phyloP scores from a whole-genome alignment of 1,139 yeast species.

The Hyphopichia burtonii region DNA sequence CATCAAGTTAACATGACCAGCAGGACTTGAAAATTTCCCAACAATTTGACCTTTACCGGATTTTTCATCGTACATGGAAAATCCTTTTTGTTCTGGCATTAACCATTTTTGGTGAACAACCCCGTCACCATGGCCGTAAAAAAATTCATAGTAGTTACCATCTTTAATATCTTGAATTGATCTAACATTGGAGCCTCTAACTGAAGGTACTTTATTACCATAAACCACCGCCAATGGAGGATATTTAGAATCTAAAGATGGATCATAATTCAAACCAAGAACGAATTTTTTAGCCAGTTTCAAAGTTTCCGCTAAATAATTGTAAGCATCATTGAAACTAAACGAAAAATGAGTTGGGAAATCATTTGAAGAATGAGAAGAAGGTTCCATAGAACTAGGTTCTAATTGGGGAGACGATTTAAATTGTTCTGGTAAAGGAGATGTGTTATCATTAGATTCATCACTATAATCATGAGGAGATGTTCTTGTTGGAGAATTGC shows the following conservation, averaged over 20 bases:
- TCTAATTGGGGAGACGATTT: background rate
- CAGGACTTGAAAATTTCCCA: conserved; percentile 61
- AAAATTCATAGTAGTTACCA: conserved; percentile 74
- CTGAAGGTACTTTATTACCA: conserved; percentile 81
- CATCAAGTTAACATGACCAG: conserved; percentile 80
- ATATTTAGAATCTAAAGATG: conserved; percentile 45
- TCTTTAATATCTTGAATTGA: conserved; percentile 60
- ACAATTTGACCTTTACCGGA: conserved; percentile 51
- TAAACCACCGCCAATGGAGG: conserved; percentile 85
- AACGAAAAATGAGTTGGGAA: conserved; percentile 11
- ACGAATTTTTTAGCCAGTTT: conserved; percentile 58
- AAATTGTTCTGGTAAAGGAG: background rate
- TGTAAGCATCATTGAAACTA: conserved; percentile 61
- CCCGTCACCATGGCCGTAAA: conserved; percentile 92
- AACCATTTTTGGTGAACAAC: conserved; percentile 82
- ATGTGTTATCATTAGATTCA: background rate
- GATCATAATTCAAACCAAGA: conserved; percentile 54
- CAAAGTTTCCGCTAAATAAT: conserved; percentile 63
- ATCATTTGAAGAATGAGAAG: background rate
- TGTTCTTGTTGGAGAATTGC: background rate
- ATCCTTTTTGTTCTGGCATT: conserved; percentile 75
- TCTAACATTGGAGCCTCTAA: conserved; percentile 69
- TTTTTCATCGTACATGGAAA: conserved; percentile 35
- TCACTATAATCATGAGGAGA: background rate
- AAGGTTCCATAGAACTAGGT: background rate